Percentiles rank a stretch among this genome's conserved stretches.
Conservation (phyloP, 768 basidiomycete genomes). For the Serpula lacrymans region DNA sequence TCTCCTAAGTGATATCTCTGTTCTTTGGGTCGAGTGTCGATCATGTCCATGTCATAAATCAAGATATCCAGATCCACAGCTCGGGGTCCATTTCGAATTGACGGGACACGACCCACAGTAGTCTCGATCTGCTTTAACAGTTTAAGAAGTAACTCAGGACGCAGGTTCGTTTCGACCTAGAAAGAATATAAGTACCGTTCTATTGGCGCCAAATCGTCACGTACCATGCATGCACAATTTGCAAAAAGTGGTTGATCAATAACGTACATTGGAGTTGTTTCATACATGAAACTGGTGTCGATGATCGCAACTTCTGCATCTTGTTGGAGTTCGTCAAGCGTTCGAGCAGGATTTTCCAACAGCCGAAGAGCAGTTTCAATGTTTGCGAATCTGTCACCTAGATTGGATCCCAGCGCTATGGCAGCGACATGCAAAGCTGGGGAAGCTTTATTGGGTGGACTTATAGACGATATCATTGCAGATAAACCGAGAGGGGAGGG, state of each 20-base stretch:
- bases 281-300: constrained; percentile 88
- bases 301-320: constrained; percentile 41
- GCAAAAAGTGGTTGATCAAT: constrained; percentile 84
- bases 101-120: constrained; percentile 72
- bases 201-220: constrained; percentile 24
- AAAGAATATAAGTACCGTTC: not conserved
- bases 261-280: constrained; percentile 95
- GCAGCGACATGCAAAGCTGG: constrained; percentile 43
- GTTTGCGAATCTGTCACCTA: constrained; percentile 82
- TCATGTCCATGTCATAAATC: constrained; percentile 58
- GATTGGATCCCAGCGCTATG: constrained; percentile 86
- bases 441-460: not conserved
- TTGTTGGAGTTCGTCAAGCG: constrained; percentile 19
- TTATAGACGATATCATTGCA: not conserved
- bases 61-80: constrained; percentile 89
- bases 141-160: constrained; percentile 53
- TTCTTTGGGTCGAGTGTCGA: constrained; percentile 52
- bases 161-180: constrained; percentile 77
- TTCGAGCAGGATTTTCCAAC: constrained; percentile 49
- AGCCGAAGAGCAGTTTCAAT: constrained; percentile 74
- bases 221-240: constrained; percentile 88
- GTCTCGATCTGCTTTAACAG: constrained; percentile 73
- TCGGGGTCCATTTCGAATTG: constrained; percentile 82
- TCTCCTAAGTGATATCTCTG: constrained; percentile 45
- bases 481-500: no score